A percentile compares a stretch with the other conserved stretches of the same genome.
Evolutionary conservation across 306 rosid species (phyloP).

Genomic region (Erythrophleum fordii): DNA sequence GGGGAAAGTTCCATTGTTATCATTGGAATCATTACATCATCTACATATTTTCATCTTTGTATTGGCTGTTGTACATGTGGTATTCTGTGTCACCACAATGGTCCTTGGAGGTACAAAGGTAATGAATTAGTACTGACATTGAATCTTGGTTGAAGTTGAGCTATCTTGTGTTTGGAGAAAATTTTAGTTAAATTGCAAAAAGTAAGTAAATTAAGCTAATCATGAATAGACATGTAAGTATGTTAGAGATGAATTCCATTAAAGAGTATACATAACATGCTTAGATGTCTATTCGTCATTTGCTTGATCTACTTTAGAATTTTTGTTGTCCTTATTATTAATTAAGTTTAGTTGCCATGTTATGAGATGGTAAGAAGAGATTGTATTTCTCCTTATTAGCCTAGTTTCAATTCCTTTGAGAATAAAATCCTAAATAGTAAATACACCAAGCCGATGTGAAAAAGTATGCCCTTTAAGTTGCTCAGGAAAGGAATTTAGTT

Average conservation of each 20-base stretch:
- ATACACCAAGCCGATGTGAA: no score
- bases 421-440: no score
- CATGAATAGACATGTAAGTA: not conserved
- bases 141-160: slow-evolving; percentile 26
- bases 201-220: not conserved
- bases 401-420: not conserved
- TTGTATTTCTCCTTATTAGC: not conserved
- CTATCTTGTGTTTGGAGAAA: not conserved
- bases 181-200: not conserved
- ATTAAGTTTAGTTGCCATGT: not conserved
- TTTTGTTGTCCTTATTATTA: not conserved
- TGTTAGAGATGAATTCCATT: not conserved
- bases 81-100: slow-evolving; percentile 83
- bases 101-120: slow-evolving; percentile 78
- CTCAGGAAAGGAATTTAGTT: not conserved
- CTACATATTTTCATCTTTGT: slow-evolving; percentile 89
- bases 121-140: slow-evolving; percentile 29
- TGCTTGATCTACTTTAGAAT: not conserved
- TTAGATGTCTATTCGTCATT: not conserved
- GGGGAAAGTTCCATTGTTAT: slow-evolving; percentile 80
- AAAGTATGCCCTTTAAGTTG: not conserved
- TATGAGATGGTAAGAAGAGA: not conserved
- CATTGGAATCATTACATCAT: slow-evolving; percentile 82
- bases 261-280: not conserved
- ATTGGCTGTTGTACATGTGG: slow-evolving; percentile 85